Evolutionary conservation across 495 filamentous ascomycete species (phyloP), one percentile per base, ranked within the genome.

Genomic region (Geopyxis carbonaria): DNA sequence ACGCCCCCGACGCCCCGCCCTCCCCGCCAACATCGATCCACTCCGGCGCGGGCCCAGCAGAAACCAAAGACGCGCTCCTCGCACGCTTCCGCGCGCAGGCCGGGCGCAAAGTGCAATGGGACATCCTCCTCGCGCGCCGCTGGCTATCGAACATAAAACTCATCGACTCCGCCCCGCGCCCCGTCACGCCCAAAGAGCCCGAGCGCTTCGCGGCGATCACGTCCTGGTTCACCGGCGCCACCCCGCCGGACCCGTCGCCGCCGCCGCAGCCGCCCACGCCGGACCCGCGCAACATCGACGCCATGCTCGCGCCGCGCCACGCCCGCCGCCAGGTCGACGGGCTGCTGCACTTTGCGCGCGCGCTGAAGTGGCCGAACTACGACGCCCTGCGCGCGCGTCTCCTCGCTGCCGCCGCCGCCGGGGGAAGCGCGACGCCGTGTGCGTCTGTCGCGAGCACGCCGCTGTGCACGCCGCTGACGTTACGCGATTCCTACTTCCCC

Each of bases 81-180:
- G 60, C 64, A 20, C 62, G 65, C 8, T 80, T 83, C 35, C 71
- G 78, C 22, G 68, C 66, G 43, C 61, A 76, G 24, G 69, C 73
- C 15, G 76, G 70, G 21, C 60, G 63, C 11, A 79, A 79, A 44
- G 70, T 84, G 10, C 73, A 76, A 46, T 92, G 82, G 82, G 81
- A 84, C 45, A 56, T 92, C 22, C 59, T 85, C 13, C 65, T 83
- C 22, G 80, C 78, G 22, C 69, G 78, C 11, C 64, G 72, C 2
- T 85, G 83, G 62, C 64, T 87, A 10, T 77, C 86, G 45, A 83
- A 79, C 53, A 73, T 92, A 16, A 60, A 57, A 45, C 62, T 59
- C 10, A 71, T 62, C 48, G 55, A 53, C n/a, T n/a, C n/a, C n/a
- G n/a, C n/a, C n/a, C n/a, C n/a, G n/a, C n/a, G n/a, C n/a, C n/a